A percentile compares a stretch with the other conserved stretches of the same genome.
Conservation (phyloP, 768 basidiomycete species). For the Crucibulum laeve region DNA sequence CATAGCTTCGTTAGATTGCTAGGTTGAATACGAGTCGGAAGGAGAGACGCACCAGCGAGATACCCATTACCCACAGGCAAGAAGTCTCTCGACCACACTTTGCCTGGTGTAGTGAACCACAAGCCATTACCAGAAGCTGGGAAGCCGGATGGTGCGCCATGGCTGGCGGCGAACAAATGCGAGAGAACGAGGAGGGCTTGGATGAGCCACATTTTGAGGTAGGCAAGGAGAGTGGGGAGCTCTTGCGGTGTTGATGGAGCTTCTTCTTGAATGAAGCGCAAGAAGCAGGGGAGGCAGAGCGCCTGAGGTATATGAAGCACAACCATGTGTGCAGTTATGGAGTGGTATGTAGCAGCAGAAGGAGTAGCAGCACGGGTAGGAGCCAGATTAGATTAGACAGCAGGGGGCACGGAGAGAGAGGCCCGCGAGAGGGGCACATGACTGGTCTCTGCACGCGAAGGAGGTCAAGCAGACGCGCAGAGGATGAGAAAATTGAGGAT, state of each 20-base stretch:
- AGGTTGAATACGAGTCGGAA: neutral
- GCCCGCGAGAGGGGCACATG: no score
- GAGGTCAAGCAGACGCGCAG: no score
- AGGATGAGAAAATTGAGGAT: no score
- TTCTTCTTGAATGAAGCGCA: neutral
- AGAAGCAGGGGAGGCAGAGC: no score
- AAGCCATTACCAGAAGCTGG: conserved; percentile 71
- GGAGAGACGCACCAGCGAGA: conserved; percentile 44
- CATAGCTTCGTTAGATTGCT: neutral
- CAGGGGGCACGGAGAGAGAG: no score
- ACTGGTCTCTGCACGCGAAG: no score
- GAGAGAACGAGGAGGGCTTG: conserved; percentile 16
- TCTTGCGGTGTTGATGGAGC: neutral
- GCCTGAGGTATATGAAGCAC: no score
- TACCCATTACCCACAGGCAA: conserved; percentile 76
- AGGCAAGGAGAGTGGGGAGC: neutral
- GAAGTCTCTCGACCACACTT: conserved; percentile 53
- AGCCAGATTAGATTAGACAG: no score
- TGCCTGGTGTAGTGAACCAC: conserved; percentile 58
- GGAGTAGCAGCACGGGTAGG: no score
- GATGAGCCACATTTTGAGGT: conserved; percentile 18
- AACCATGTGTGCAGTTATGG: no score
- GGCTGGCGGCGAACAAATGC: conserved; percentile 13
- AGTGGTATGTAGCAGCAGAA: no score
- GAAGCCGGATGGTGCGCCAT: conserved; percentile 40